Base-by-base conservation (phyloP, 164 flowering plant genomes). In the Umbellularia californica region DNA sequence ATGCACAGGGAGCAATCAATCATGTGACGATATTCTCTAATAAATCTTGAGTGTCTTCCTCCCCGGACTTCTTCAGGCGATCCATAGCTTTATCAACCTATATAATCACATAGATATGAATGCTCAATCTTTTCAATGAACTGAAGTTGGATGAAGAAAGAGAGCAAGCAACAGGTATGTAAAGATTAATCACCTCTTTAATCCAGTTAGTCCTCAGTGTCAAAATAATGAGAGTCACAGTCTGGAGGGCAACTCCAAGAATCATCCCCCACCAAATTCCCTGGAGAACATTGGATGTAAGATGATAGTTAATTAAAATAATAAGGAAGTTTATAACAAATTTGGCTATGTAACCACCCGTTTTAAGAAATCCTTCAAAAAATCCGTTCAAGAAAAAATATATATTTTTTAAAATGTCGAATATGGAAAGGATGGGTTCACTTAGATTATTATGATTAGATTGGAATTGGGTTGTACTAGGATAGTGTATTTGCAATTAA, bases 231-330 rank as follows among this genome's bases (percentile, higher is more conserved):
- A 90, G 80, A 47, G 87, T 84, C 10, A 75, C 20, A 23, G 95
- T 90, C 74, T 90, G 95, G 28, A 87, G 68, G 27, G 83, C 47
- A 71, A 90, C 91, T 75, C 95, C 95, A 71, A 80, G 58, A 25
- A 89, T 88, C 88, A 90, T 83, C 1, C 95, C 95, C 91, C 90
- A 89, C 95, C 95, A 90, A 72, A 90, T 89, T 0, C 95, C 95
- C 95, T 89, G 84, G 9, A 72, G 4, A 64, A 41, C 47, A 35
- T 17, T 27, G 65, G 24, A 23, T 27, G 25, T 1, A 51, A 2
- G 51, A 63, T 41, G 47, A 41, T 41, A 41, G 47, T 9, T 41
- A 9, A 41, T 41, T 41, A 9, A 41, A 9, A 41, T 41, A 41
- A 41, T 41, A 41, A 7, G 10, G 47, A 41, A 41, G 2, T 41